phyloP scores from a whole-genome alignment of 2,329 filamentous ascomycete species.

The Hypoxylon sp. region DNA sequence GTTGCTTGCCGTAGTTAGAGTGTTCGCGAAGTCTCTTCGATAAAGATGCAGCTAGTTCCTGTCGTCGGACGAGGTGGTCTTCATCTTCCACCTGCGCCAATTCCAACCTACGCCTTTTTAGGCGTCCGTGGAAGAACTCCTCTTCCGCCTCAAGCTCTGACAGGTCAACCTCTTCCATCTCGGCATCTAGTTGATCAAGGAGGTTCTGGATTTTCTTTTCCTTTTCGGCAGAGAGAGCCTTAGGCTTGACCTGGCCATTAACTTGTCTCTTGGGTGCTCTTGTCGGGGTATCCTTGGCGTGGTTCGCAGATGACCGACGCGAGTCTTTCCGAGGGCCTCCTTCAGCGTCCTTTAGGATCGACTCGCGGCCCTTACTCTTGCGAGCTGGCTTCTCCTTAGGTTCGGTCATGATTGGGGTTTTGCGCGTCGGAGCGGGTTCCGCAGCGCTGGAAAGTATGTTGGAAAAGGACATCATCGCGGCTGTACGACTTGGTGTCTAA shows the following conservation, averaged over 20 bases:
- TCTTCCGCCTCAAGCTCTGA: constrained; percentile 59
- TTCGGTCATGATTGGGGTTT: constrained; percentile 53
- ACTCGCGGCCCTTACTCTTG: constrained; percentile 63
- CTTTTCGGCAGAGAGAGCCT: constrained; percentile 67
- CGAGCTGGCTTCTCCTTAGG: constrained; percentile 54
- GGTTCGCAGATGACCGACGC: constrained; percentile 64
- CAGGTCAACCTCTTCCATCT: constrained; percentile 56
- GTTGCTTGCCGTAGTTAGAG: constrained; percentile 76
- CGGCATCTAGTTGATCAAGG: constrained; percentile 61
- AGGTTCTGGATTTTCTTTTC: constrained; percentile 76
- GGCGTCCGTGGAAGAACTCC: constrained; percentile 64
- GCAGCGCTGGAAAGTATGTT: constrained; percentile 89
- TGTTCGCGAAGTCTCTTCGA: constrained; percentile 75
- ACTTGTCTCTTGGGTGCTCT: constrained; percentile 69
- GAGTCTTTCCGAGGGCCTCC: constrained; percentile 58
- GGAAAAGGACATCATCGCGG: constrained; percentile 94
- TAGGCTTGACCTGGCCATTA: constrained; percentile 67
- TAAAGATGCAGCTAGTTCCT: constrained; percentile 69
- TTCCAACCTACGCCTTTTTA: constrained; percentile 76
- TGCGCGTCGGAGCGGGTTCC: constrained; percentile 71
- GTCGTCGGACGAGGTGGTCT: constrained; percentile 72
- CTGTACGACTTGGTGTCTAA: constrained; percentile 78
- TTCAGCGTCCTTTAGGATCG: constrained; percentile 63
- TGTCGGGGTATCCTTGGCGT: constrained; percentile 58
- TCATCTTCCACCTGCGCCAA: constrained; percentile 71